A percentile compares a stretch with the other conserved stretches of the same genome.
Conservation (phyloP, 2,329 filamentous ascomycete species). For the Aspergillus caelatus region DNA sequence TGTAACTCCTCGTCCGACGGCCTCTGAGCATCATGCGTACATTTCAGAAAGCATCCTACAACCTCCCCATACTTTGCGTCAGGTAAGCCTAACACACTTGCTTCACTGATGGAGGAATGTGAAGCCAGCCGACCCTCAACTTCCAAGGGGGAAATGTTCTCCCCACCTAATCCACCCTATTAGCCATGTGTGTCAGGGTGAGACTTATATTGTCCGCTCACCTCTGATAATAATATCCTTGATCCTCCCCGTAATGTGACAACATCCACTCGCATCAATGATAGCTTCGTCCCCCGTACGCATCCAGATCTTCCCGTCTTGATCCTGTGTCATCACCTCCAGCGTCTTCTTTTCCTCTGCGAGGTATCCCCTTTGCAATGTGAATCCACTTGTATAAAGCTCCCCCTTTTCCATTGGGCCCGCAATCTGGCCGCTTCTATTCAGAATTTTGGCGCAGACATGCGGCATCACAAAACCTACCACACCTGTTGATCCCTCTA, state of each 20-base stretch:
- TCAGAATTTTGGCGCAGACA: no score
- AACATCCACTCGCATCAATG: conserved; percentile 60
- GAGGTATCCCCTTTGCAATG: no score
- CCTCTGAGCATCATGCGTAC: conserved; percentile 22
- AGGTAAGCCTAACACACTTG: conserved; percentile 64
- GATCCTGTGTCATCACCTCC: no score
- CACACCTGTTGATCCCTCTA: no score
- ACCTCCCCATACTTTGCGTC: conserved; percentile 50
- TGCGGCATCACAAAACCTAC: no score
- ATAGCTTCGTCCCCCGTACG: conserved; percentile 59
- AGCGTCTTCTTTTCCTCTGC: no score
- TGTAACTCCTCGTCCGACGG: conserved; percentile 55
- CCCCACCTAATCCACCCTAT: conserved; percentile 52
- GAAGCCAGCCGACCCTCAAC: conserved; percentile 68
- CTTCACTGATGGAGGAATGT: conserved; percentile 60
- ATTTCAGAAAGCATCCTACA: conserved; percentile 61
- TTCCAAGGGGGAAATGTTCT: conserved; percentile 70
- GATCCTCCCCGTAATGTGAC: conserved; percentile 70
- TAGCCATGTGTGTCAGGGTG: no score
- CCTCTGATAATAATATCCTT: conserved; percentile 76
- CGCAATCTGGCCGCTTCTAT: no score
- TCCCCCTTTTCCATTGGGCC: no score
- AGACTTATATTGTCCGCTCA: conserved; percentile 1
- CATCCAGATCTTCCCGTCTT: no score
- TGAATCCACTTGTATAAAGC: no score